Evolutionary conservation across 257 asterid genomes (phyloP).

Genomic region (Ajuga chamaepitys): DNA sequence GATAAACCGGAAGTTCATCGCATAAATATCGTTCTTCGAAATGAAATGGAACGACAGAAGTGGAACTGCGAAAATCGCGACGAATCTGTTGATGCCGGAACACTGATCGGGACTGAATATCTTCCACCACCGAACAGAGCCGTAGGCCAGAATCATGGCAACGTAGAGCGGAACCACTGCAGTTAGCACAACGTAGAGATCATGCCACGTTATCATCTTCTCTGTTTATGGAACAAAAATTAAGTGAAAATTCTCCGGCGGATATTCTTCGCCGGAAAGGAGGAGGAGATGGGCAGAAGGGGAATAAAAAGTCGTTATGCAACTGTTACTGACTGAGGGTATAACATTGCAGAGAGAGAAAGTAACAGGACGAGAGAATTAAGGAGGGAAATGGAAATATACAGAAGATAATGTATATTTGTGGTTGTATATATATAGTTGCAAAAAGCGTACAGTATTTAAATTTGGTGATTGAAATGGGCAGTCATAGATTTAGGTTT

Average conservation of each 20-base stretch:
- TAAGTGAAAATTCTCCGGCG: neutral
- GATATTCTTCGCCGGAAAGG: neutral
- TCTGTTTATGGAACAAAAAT: neutral
- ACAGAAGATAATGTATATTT: neutral
- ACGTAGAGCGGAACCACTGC: slow-evolving; percentile 83
- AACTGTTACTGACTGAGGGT: slow-evolving; percentile 33
- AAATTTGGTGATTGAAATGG: neutral
- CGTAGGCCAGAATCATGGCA: slow-evolving; percentile 90
- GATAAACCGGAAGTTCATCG: slow-evolving; percentile 73
- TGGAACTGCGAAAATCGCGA: slow-evolving; percentile 87
- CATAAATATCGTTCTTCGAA: slow-evolving; percentile 60
- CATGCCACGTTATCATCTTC: slow-evolving; percentile 69
- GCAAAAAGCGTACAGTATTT: slow-evolving; percentile 12
- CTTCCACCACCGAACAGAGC: slow-evolving; percentile 96
- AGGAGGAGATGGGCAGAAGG: neutral
- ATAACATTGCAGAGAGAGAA: slow-evolving; percentile 7
- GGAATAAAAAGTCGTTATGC: neutral
- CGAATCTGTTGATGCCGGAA: slow-evolving; percentile 88
- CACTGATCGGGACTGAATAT: slow-evolving; percentile 93
- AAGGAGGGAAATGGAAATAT: slow-evolving; percentile 4
- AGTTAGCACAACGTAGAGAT: slow-evolving; percentile 77
- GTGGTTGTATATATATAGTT: neutral
- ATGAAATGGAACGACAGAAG: slow-evolving; percentile 84
- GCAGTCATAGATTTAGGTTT: too few relatives aligned
- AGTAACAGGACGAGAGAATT: neutral